Evolutionary conservation across 2,329 filamentous ascomycete species (phyloP), one percentile per base, ranked within the genome.

Genomic region (Neonectria faginata): DNA sequence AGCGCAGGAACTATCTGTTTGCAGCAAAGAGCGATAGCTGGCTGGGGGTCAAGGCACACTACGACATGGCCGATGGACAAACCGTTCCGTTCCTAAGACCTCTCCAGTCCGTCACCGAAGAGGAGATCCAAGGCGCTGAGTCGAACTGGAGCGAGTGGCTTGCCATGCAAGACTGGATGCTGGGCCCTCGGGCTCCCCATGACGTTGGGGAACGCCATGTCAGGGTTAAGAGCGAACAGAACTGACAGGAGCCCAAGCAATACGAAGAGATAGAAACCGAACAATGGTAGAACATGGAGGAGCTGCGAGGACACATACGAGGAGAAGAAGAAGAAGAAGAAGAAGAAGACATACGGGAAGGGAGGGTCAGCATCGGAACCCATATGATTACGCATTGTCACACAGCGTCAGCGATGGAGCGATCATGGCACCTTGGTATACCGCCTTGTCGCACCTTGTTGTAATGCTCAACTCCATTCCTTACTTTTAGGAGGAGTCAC

Each of bases 161-260:
- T 33, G 93, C 93, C 12, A 97, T 97, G 93, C 93, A 97, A 79
- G 95, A 97, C 78, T 98, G 95, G 95, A 97, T 97, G 94, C 83
- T 97, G n/a, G 94, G 94, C 2, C 92, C 92, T 1, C 83, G 92
- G 66, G 90, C 91, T 33, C 92, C 91, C 33, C 60, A 62, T 3
- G 68, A 74, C n/a, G 72, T 73, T 27, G 69, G 67, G 16, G 71
- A 77, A 44, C 71, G 74, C 51, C 67, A 72, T 36, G 68, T 74
- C 25, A 67, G 70, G 36, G 66, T 80, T 42, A 79, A 79, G 65
- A 73, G 71, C 50, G 77, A 79, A 60, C 67, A 67, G 47, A 56
- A 68, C 33, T 73, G 51, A 65, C 51, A 4, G 18, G 27, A 9
- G 6, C 9, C 16, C 44, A n/a, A 42, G 27, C 2, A 6, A 14